A percentile compares a stretch with the other conserved stretches of the same genome.
Evolutionary conservation across 2,329 filamentous ascomycete genomes (phyloP).

Genomic region (Paracorniculantispora psalliotae): DNA sequence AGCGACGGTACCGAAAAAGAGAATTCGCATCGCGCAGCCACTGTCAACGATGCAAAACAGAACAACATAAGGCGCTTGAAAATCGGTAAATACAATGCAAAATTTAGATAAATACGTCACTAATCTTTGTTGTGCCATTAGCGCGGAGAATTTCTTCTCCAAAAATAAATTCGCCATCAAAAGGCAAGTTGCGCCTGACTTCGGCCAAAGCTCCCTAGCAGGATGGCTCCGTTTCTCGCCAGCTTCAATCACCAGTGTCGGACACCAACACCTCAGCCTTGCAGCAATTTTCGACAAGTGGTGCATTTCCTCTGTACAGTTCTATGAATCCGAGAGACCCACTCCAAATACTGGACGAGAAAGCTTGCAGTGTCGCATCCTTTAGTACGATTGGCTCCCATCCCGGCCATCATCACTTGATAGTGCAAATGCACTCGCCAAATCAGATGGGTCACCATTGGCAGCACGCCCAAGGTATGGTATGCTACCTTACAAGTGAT

Average conservation of each 20-base stretch:
- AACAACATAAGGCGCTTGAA: background rate
- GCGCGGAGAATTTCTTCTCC: background rate
- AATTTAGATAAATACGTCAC: background rate
- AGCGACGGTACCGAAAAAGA: background rate
- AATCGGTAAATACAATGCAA: background rate
- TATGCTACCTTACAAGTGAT: background rate
- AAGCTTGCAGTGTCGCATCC: constrained; percentile 7
- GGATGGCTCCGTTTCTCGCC: constrained; percentile 12
- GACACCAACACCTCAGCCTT: background rate
- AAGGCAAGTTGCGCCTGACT: background rate
- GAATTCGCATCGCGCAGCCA: background rate
- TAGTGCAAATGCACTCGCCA: constrained; percentile 9
- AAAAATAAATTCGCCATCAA: background rate
- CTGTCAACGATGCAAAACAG: background rate
- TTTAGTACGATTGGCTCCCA: constrained; percentile 9
- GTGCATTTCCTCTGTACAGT: background rate
- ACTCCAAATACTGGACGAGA: background rate
- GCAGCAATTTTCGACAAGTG: background rate
- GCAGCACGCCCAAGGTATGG: background rate
- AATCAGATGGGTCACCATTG: background rate
- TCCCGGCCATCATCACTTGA: constrained; percentile 15
- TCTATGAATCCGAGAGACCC: background rate
- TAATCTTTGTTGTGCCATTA: background rate
- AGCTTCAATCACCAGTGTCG: background rate
- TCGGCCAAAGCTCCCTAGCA: constrained; percentile 8